These are phyloP conservation scores for Carex parvula DNA, from an alignment of 176 grass and related monocot genomes.

Conservation along the genomic window DNA sequence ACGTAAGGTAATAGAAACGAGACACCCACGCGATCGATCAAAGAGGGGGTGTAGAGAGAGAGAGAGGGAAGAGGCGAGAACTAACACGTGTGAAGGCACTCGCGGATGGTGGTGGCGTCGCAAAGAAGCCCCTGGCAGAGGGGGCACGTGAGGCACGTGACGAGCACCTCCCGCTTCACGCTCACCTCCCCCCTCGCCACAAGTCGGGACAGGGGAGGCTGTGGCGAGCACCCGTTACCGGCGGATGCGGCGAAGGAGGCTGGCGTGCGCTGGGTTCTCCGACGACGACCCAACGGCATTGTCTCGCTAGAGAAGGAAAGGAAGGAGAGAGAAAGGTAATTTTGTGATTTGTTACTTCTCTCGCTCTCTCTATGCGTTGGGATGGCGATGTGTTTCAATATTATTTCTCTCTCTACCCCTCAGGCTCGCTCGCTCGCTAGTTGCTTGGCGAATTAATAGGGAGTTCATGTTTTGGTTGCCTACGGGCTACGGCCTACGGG, in stretches of 20 bases:
- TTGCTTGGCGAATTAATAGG: constrained; percentile 5
- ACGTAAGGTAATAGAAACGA: not conserved
- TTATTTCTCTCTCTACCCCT: not conserved
- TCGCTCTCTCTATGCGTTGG: constrained; percentile 9
- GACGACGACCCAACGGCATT: constrained; percentile 33
- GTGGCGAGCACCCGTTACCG: not conserved
- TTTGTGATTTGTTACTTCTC: constrained; percentile 17
- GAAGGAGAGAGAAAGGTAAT: not conserved
- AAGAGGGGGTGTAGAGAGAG: not conserved
- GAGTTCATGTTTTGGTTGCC: not conserved
- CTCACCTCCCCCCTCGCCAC: constrained; percentile 27
- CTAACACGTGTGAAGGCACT: constrained; percentile 95
- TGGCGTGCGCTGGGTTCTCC: constrained; percentile 17
- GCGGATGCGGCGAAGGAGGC: not conserved
- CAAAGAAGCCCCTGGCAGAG: constrained; percentile 63
- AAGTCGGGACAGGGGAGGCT: not conserved
- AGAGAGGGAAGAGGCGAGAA: constrained; percentile 11
- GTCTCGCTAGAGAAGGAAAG: not conserved
- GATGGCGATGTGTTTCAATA: constrained; percentile 3
- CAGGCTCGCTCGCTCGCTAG: not conserved
- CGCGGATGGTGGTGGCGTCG: constrained; percentile 72
- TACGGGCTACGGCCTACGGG: too few relatives aligned
- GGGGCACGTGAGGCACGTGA: constrained; percentile 59
- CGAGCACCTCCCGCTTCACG: constrained; percentile 45
- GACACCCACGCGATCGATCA: not conserved